Base-by-base conservation (phyloP, 176 grass and related monocot genomes). In the Oryza punctata region DNA sequence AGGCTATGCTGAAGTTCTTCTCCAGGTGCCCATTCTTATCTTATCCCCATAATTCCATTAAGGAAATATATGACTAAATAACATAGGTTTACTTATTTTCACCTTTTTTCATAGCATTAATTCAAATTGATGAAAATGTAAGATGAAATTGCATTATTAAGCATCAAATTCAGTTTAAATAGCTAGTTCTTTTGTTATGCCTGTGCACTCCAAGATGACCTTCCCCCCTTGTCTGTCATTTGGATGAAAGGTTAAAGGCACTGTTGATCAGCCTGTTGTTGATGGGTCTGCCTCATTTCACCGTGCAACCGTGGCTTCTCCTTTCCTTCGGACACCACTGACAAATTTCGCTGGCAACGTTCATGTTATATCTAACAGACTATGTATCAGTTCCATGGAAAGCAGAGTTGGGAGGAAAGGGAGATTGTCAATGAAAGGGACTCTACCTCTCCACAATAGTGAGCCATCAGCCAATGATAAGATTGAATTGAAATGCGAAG, bases 401-500 rank as follows among this genome's bases (percentile, higher is more conserved):
- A 98, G 96, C 59, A 94, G 89, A 80, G 89, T 98, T 73, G 92
- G 89, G 78, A 93, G 96, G 88, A 98, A 93, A 82, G 96, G 96
- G 41, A 98, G 87, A 73, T 68, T 98, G 71, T 95, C 91, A 5
- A 87, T 98, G 82, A 98, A 95, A 95, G 96, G 96, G 73, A 94
- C 85, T 59, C 84, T 98, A 65, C 96, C 96, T 64, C 85, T 98
- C 64, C 89, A 91, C 86, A 88, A 86, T 72, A 93, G 77, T 21
- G 93, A 98, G 86, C 92, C 93, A 85, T 98, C 93, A 82, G 37
- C 72, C 43, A 70, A 68, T 14, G 89, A 98, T 79, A 90, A 93
- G 88, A 89, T 98, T 75, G 93, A 98, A 80, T 88, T 98, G 93
- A 98, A 98, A 93, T 98, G 96, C 85, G 96, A 98, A 89, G 91